Base-by-base conservation (phyloP, 108 stramenopile genomes). In the Pseudonitzschia multistriata region DNA sequence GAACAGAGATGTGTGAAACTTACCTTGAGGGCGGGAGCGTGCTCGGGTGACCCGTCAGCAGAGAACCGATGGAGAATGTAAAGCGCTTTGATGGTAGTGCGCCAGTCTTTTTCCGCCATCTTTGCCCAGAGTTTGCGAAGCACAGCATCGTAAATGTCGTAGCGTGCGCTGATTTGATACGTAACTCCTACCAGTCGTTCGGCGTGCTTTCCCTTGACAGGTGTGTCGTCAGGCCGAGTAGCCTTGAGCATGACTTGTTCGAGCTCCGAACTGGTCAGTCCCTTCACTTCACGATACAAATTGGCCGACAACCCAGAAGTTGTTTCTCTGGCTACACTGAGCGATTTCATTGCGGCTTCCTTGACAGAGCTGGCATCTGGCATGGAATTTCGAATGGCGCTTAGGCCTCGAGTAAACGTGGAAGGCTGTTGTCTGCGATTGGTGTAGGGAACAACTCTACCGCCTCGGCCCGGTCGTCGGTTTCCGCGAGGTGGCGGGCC, bases 181-280 rank as follows among this genome's bases (percentile, higher is more conserved):
- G 95, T 96, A 0, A 96, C 92, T 10, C 92, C 90, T 25, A 96
- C 90, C 45, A 96, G 68, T 48, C 92, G 82, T 61, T 96, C 94
- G 28, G 88, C 90, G 60, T 96, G 94, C 79, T 96, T 96, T 50
- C 87, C 83, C 78, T 96, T 96, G 59, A 96, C 91, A 53, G 87
- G 88, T 17, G 78, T 77, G 70, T 92, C 89, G 72, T 93, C 88
- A 4, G 94, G 94, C 40, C 87, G 76, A 1, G 94, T 96, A 11
- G 94, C 84, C 63, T 96, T 96, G 52, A 96, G 83, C 88, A 96
- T 88, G 64, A 92, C 94, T 78, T 95, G 94, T 67, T 95, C 94
- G 15, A 95, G 80, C 66, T 95, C 94, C 3, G 85, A 86, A 40
- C 83, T 84, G 11, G 90, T 95, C 24, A 92, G 67, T 8, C 91